Conservation (phyloP, 2,329 filamentous ascomycete genomes). For the Cladosporium sp. region DNA sequence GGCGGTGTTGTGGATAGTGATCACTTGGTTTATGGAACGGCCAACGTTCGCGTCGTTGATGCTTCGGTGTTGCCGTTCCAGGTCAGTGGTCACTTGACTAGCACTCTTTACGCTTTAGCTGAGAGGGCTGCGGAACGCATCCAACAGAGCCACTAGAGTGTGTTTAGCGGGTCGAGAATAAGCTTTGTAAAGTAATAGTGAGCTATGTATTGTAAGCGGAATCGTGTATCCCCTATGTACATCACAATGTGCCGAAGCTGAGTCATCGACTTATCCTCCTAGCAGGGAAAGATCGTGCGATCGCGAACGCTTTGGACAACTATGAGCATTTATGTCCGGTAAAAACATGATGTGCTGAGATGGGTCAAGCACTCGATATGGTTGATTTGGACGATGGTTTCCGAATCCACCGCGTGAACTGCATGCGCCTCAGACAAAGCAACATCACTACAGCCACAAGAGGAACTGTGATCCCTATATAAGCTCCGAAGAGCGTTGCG, state of each 20-base stretch:
- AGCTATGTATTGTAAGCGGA: not conserved
- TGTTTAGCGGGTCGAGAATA: not conserved
- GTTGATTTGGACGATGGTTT: not conserved
- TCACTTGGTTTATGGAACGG: conserved; percentile 28
- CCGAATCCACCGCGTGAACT: not conserved
- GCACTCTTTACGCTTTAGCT: conserved; percentile 28
- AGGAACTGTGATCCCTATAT: conserved; percentile 26
- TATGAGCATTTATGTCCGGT: too few relatives aligned
- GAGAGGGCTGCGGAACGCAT: conserved; percentile 30
- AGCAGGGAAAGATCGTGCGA: not conserved
- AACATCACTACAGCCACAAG: conserved; percentile 23
- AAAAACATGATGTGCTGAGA: not conserved
- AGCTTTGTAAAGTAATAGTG: not conserved
- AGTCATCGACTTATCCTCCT: not conserved
- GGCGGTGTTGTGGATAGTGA: conserved; percentile 30
- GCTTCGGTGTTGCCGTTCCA: conserved; percentile 34
- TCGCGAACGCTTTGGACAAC: not conserved
- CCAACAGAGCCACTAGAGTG: not conserved
- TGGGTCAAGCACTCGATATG: not conserved
- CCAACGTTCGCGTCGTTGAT: conserved; percentile 31
- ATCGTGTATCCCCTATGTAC: not conserved
- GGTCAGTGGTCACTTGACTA: conserved; percentile 26
- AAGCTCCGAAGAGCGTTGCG: conserved; percentile 22
- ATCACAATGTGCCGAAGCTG: not conserved
- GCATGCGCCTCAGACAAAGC: conserved; percentile 19